These are phyloP conservation scores for Handroanthus guayacan DNA, from an alignment of 257 asterid species.

Conservation along the genomic window DNA sequence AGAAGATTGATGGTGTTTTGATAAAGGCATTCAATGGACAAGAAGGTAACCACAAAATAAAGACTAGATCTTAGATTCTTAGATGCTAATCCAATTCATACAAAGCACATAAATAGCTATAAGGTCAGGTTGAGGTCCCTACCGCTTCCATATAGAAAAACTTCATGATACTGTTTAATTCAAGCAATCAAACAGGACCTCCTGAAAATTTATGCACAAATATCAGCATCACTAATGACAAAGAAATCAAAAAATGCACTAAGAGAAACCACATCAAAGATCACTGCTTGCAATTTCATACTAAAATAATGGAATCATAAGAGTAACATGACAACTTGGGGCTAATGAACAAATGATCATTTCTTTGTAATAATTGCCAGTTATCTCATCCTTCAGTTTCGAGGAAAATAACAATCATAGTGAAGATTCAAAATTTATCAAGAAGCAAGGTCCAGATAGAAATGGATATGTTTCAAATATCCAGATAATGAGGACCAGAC, in stretches of 20 bases:
- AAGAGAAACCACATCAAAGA: constrained; percentile 13
- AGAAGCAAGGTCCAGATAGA: constrained; percentile 5
- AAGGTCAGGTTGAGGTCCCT: constrained; percentile 13
- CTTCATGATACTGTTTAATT: constrained; percentile 27
- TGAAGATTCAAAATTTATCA: constrained; percentile 11
- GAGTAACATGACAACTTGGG: constrained; percentile 10
- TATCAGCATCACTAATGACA: constrained; percentile 13
- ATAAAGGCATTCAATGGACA: not conserved
- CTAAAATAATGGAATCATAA: not conserved
- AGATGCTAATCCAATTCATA: not conserved
- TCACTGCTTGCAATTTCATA: constrained; percentile 8
- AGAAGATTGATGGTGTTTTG: constrained; percentile 7
- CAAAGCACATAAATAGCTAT: constrained; percentile 9
- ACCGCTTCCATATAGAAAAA: constrained; percentile 25
- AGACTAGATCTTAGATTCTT: constrained; percentile 14
- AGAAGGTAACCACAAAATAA: not conserved
- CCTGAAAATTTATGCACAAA: constrained; percentile 23
- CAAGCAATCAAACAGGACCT: constrained; percentile 39
- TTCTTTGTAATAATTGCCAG: not conserved
- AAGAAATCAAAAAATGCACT: constrained; percentile 1
- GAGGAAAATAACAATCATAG: constrained; percentile 2
- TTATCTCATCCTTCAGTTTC: constrained; percentile 16
- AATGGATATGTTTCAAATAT: constrained; percentile 17
- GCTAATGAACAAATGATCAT: constrained; percentile 1
- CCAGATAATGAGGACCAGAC: constrained; percentile 33